A percentile compares a stretch with the other conserved stretches of the same genome.
Conservation (phyloP, 805 yeast species). For the Kurtzmaniella cleridarum region DNA sequence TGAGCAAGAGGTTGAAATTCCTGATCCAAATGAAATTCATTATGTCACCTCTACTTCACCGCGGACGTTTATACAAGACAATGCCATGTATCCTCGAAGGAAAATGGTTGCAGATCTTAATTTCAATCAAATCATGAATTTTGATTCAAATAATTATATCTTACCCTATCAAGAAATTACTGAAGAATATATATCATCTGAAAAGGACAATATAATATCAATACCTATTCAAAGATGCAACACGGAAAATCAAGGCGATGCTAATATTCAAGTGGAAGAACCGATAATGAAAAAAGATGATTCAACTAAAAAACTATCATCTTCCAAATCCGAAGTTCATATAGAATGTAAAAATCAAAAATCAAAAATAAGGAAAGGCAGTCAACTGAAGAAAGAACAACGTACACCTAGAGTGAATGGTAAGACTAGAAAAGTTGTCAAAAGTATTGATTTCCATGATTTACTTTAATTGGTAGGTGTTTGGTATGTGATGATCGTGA, state of each 20-base stretch:
- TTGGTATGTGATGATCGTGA: too few species aligned
- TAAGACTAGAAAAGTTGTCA: constrained; percentile 12
- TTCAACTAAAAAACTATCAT: background rate
- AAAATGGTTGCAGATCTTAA: constrained; percentile 25
- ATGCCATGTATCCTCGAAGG: constrained; percentile 16
- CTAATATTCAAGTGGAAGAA: background rate
- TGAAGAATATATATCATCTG: constrained; percentile 1
- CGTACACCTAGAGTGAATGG: background rate
- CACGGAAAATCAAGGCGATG: too few species aligned
- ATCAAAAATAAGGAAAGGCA: background rate
- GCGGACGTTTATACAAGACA: constrained; percentile 19
- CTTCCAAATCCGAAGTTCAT: constrained; percentile 4
- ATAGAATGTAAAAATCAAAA: constrained; percentile 1
- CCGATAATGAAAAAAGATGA: background rate
- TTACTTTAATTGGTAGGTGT: constrained; percentile 10
- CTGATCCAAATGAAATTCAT: constrained; percentile 12
- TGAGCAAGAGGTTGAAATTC: background rate
- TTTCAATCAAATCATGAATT: constrained; percentile 22
- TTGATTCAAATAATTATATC: constrained; percentile 11
- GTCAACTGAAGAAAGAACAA: constrained; percentile 1
- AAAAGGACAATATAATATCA: background rate
- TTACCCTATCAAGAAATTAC: background rate
- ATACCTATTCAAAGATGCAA: background rate
- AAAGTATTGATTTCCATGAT: constrained; percentile 13
- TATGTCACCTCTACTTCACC: constrained; percentile 23